Base-by-base conservation (phyloP, 768 basidiomycete species). In the Trametes cubensis region DNA sequence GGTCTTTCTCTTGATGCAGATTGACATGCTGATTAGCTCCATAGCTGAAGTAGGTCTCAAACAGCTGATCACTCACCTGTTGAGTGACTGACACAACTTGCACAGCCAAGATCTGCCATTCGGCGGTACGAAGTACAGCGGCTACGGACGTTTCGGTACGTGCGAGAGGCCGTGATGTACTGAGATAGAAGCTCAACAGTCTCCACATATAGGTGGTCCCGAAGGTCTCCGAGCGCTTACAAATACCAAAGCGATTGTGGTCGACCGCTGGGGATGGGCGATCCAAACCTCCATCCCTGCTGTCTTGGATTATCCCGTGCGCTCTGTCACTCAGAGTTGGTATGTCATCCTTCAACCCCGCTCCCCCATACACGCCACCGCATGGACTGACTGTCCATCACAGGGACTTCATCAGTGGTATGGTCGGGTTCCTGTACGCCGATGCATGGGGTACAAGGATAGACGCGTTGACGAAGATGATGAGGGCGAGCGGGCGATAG, bases 131-230 rank as follows among this genome's bases (percentile, higher is more conserved):
- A 99, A 98, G 74, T 81, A 81, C 34, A 94, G 91, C 54, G 96
- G 96, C 44, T 95, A 96, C 71, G 96, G 95, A 6, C 85, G 97
- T 63, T 97, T 99, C 68, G 92, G 93, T 88, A 67, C 62, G 83
- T 71, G 1, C 39, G 21, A 28, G 14, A 39, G 41, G 21, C 38
- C 55, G 30, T 46, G 64, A 49, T 46, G 61, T 59, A 58, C 55
- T 64, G 23, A 70, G 40, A 67, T n/a, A 21, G 58, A 30, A 59
- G 39, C 30, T 62, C 38, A 58, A 23, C 28, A 1, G 25, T 20
- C 21, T 46, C 18, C 20, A 44, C 46, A 39, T 20, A 30, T 64
- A 93, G 94, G 90, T 66, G 97, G 97, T 25, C 89, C 92, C 1
- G 97, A 99, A 78, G 97, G 97, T 41, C 81, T 99, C 44, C 86